Base-by-base conservation (phyloP, 2,329 filamentous ascomycete species). In the Hypoxylon sp. region DNA sequence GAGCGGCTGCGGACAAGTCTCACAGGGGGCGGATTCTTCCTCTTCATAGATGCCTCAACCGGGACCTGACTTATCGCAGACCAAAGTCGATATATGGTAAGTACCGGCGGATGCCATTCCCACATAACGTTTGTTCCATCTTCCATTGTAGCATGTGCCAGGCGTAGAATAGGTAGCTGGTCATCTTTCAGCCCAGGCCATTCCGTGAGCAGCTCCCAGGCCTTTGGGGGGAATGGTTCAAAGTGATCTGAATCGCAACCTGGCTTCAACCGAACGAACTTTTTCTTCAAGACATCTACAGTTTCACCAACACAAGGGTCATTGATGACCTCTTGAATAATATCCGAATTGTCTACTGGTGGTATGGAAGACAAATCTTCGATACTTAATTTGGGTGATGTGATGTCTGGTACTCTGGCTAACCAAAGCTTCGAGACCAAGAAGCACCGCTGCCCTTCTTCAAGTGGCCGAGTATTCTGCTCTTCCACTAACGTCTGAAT, bases 261-360 rank as follows among this genome's bases (percentile, higher is more conserved):
- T 1, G 88, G 88, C 72, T 90, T 92, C 48, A 98, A 84, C 2
- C 92, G 90, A 33, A 95, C 87, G 74, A 94, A 97, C 14, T 86
- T 82, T 13, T 82, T 80, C 52, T 81, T 76, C 48, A 77, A 70
- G 51, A 73, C 67, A 19, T 69, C 63, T n/a, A 74, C 68, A 48
- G 82, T 83, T 17, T 78, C 78, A 9, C 76, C 76, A 22, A 78
- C 74, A 46, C 70, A 75, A 55, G 83, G 81, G 65, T 89, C 86
- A 54, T 79, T 80, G 63, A 90, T 82, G 37, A 86, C 84, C 69
- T 90, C 86, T 65, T 90, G 83, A 56, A 94, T 89, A 67, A 98
- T 90, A 76, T 94, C 92, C 0, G 92, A 90, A 77, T 98, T 98
- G 83, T 98, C 94, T 33, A 98, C 87, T 0, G 93, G 92, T 1